A percentile compares a stretch with the other conserved stretches of the same genome.
Evolutionary conservation across 2,329 filamentous ascomycete species (phyloP).

Genomic region (Fusarium pininemorale): DNA sequence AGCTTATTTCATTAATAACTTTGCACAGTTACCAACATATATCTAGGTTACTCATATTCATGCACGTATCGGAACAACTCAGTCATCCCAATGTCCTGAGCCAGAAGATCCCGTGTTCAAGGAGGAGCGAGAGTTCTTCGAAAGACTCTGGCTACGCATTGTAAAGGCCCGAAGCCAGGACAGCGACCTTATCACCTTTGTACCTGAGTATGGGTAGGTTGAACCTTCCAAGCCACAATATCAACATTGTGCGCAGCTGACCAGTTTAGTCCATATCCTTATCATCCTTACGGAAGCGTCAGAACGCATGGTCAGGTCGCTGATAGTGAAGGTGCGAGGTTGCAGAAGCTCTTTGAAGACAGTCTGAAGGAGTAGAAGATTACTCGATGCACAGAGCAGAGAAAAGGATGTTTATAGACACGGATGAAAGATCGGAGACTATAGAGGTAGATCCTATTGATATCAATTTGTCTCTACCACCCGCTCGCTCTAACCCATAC

Average conservation of each 20-base stretch:
- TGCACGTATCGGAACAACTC: not conserved
- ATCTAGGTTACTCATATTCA: not conserved
- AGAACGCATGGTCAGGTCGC: not conserved
- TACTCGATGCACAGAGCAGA: accelerated
- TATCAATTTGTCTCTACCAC: conserved; percentile 42
- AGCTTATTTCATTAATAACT: accelerated
- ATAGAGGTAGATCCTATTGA: not conserved
- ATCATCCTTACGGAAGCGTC: not conserved
- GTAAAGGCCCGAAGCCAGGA: not conserved
- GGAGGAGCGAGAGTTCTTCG: not conserved
- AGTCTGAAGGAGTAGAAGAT: accelerated
- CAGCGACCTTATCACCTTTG: not conserved
- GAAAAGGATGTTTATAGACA: too few species aligned
- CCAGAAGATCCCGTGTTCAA: not conserved
- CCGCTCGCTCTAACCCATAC: conserved; percentile 69
- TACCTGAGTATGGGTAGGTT: not conserved
- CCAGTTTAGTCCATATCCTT: not conserved
- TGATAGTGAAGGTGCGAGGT: not conserved
- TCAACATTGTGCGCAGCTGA: not conserved
- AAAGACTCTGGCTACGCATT: not conserved
- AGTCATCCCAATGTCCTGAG: not conserved
- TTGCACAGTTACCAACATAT: accelerated
- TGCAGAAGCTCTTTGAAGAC: not conserved
- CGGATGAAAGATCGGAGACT: accelerated
- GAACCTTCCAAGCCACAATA: accelerated